phyloP scores from a whole-genome alignment of 768 basidiomycete genomes.

The Pleurotus citrinopileatus region DNA sequence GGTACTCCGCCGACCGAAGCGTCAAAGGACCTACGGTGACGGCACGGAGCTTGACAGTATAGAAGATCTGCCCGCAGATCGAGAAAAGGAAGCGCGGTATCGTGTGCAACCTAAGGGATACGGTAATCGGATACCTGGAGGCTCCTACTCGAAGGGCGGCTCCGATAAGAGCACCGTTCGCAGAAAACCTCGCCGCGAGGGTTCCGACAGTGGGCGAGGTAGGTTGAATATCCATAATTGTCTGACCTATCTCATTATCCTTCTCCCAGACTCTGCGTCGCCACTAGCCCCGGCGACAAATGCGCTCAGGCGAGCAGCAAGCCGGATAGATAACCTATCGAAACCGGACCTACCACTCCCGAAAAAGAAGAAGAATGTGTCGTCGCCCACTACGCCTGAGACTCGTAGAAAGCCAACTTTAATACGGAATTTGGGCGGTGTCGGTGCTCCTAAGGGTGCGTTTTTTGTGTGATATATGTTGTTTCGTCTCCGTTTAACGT shows the following conservation, averaged over 20 bases:
- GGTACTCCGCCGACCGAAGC: conserved; percentile 74
- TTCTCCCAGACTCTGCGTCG: not conserved
- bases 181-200: conserved; percentile 52
- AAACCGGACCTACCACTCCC: conserved; percentile 31
- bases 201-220: conserved; percentile 42
- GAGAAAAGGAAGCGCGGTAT: conserved; percentile 75
- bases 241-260: conserved; percentile 16
- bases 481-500: conserved; percentile 14
- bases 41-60: conserved; percentile 88
- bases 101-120: conserved; percentile 72
- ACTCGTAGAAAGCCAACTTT: conserved; percentile 79
- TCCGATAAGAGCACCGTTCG: conserved; percentile 55
- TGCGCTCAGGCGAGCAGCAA: conserved; percentile 53
- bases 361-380: conserved; percentile 53
- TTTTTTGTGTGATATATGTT: conserved; percentile 10
- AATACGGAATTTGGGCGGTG: conserved; percentile 78
- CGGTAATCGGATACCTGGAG: conserved; percentile 60
- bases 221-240: conserved; percentile 19
- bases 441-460: conserved; percentile 70
- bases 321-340: conserved; percentile 50
- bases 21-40: conserved; percentile 73
- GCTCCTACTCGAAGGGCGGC: conserved; percentile 42
- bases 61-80: conserved; percentile 84
- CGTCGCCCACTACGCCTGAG: conserved; percentile 40
- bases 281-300: conserved; percentile 44